phyloP scores from a whole-genome alignment of 768 basidiomycete species.

The Leccinum variicolor region DNA sequence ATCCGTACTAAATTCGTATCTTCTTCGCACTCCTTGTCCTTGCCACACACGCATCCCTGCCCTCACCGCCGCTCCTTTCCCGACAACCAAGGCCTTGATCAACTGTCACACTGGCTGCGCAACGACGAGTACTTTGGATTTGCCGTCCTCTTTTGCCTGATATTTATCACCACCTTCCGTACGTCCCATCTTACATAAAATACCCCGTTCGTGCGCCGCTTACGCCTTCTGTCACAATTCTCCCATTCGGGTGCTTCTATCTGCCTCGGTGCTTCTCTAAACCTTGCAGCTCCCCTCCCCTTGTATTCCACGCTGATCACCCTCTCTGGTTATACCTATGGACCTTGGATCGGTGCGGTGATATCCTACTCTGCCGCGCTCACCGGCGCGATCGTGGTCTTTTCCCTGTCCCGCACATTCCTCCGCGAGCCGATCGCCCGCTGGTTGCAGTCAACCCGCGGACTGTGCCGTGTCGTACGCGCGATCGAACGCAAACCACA shows the following conservation, averaged over 20 bases:
- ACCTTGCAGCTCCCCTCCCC: slow-evolving; percentile 71
- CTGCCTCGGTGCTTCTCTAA: slow-evolving; percentile 9
- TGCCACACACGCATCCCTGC: not conserved
- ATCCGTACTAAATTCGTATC: slow-evolving; percentile 1
- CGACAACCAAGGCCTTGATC: slow-evolving; percentile 64
- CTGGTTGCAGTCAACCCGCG: slow-evolving; percentile 67
- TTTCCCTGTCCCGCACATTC: slow-evolving; percentile 71
- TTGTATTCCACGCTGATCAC: slow-evolving; percentile 93
- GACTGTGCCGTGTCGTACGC: slow-evolving; percentile 76
- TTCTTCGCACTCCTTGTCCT: not conserved
- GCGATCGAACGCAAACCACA: slow-evolving; percentile 87
- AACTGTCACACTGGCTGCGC: slow-evolving; percentile 75
- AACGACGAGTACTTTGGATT: slow-evolving; percentile 71
- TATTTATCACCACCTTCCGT: slow-evolving; percentile 88
- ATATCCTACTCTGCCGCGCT: slow-evolving; percentile 88
- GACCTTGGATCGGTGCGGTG: slow-evolving; percentile 77
- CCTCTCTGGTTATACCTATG: slow-evolving; percentile 88
- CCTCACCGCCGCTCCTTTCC: not conserved
- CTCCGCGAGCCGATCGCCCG: slow-evolving; percentile 67
- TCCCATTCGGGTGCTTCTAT: slow-evolving; percentile 4
- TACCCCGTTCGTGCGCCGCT: slow-evolving; percentile 8
- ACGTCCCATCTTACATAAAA: slow-evolving; percentile 31
- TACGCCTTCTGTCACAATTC: slow-evolving; percentile 3
- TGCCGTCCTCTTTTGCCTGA: slow-evolving; percentile 74
- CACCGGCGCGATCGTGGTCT: slow-evolving; percentile 80